Conservation (phyloP, 176 grass and related monocot species). For the Neostapfia colusana region DNA sequence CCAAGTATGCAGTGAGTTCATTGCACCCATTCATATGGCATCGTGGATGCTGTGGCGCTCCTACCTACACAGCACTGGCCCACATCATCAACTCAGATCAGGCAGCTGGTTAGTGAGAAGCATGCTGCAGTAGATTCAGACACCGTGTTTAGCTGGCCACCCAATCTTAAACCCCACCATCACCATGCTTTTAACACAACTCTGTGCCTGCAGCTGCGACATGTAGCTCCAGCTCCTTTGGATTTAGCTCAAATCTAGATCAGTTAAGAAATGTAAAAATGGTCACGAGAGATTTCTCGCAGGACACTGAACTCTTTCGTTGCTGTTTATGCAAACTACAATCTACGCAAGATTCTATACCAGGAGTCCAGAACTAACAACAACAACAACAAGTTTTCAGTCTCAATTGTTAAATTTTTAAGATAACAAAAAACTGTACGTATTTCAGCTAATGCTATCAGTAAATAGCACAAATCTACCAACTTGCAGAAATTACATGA, state of each 20-base stretch:
- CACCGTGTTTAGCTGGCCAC: conserved; percentile 35
- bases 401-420: neutral
- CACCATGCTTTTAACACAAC: neutral
- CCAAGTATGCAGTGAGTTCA: conserved; percentile 15
- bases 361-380: neutral
- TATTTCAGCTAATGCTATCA: neutral
- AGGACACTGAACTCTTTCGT: neutral
- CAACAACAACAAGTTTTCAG: neutral
- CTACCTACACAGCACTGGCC: conserved; percentile 22
- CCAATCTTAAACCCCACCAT: conserved; percentile 13
- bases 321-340: neutral
- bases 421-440: neutral
- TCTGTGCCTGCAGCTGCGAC: conserved; percentile 33
- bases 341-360: neutral
- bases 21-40: conserved; percentile 12
- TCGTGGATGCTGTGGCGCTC: conserved; percentile 11
- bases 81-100: conserved; percentile 27
- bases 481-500: neutral
- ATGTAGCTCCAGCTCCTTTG: conserved; percentile 18
- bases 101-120: neutral
- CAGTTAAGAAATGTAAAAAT: conserved; percentile 15
- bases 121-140: conserved; percentile 22
- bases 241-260: conserved; percentile 29
- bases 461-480: neutral
- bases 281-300: neutral